Evolutionary conservation across 805 yeast species (phyloP).

Genomic region (Barnettozyma wickerhamii): DNA sequence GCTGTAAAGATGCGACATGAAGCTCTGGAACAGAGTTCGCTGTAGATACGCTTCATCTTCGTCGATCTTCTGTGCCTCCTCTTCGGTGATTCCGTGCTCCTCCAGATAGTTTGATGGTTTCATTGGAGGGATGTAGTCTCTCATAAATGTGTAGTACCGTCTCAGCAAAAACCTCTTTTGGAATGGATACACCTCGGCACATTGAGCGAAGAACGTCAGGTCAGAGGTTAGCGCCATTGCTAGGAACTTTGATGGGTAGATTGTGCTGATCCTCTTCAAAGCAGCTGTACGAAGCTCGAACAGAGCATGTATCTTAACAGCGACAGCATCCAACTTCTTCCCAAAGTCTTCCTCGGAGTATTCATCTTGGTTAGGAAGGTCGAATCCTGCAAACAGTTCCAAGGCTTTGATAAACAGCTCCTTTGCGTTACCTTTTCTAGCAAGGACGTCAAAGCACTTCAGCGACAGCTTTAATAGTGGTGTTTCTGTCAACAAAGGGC

Average conservation of each 20-base stretch:
- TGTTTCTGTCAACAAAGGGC: slow-evolving; percentile 27
- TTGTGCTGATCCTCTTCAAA: slow-evolving; percentile 56
- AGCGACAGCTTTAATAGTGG: slow-evolving; percentile 24
- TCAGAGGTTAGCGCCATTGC: slow-evolving; percentile 61
- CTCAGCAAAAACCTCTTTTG: slow-evolving; percentile 46
- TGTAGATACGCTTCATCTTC: slow-evolving; percentile 61
- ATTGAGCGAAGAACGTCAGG: slow-evolving; percentile 44
- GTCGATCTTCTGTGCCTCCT: slow-evolving; percentile 37
- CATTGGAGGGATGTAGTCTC: slow-evolving; percentile 50
- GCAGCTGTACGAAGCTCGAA: slow-evolving; percentile 61
- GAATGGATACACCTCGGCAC: slow-evolving; percentile 32
- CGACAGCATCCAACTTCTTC: slow-evolving; percentile 17
- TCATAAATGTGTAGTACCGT: slow-evolving; percentile 58
- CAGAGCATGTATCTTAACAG: slow-evolving; percentile 57
- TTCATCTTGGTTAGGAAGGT: slow-evolving; percentile 7
- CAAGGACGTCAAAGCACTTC: slow-evolving; percentile 56
- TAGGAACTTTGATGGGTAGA: slow-evolving; percentile 76
- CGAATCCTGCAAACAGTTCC: slow-evolving; percentile 50
- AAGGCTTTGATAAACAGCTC: slow-evolving; percentile 70
- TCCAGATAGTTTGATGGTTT: slow-evolving; percentile 37
- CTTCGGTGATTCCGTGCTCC: slow-evolving; percentile 25
- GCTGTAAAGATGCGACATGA: slow-evolving; percentile 50
- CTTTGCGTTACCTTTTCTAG: slow-evolving; percentile 72
- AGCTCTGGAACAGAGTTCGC: slow-evolving; percentile 57
- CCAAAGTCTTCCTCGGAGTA: neutral